Conservation (phyloP, 2,329 filamentous ascomycete genomes). For the Venturia pyrina region DNA sequence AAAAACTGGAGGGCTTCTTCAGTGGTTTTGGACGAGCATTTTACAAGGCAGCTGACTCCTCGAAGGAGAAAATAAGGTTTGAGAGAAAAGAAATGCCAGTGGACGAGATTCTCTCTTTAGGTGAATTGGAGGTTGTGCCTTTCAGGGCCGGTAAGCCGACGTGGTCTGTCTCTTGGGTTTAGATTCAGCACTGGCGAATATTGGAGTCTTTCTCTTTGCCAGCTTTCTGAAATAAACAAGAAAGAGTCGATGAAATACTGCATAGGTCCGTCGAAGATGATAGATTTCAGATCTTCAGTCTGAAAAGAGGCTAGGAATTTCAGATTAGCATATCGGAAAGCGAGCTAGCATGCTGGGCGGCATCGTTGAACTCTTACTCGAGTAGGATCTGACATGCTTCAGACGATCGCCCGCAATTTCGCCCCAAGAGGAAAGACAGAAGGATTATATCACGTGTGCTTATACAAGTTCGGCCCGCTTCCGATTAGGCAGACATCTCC, state of each 20-base stretch:
- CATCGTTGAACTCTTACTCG: too few species aligned
- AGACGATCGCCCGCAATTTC: too few species aligned
- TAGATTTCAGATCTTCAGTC: too few species aligned
- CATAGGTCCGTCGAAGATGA: too few species aligned
- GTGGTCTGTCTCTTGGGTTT: constrained; percentile 35
- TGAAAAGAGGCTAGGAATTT: too few species aligned
- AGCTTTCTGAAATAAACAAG: too few species aligned
- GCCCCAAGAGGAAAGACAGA: background rate
- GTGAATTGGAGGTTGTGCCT: constrained; percentile 50
- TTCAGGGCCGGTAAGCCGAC: constrained; percentile 54
- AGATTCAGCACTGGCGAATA: background rate
- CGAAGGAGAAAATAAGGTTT: constrained; percentile 44
- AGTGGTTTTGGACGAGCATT: constrained; percentile 47
- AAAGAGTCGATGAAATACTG: too few species aligned
- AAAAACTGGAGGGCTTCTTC: constrained; percentile 48
- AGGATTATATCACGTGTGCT: background rate
- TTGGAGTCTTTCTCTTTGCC: background rate
- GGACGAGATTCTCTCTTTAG: constrained; percentile 42
- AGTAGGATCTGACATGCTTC: too few species aligned
- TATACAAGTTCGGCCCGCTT: background rate
- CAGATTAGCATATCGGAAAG: too few species aligned
- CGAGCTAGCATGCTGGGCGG: too few species aligned
- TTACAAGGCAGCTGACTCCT: constrained; percentile 41
- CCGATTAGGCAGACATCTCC: background rate
- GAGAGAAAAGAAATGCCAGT: constrained; percentile 47